Evolutionary conservation across 805 yeast species (phyloP), one percentile per base, ranked within the genome.

Genomic region (Spathaspora sp.): DNA sequence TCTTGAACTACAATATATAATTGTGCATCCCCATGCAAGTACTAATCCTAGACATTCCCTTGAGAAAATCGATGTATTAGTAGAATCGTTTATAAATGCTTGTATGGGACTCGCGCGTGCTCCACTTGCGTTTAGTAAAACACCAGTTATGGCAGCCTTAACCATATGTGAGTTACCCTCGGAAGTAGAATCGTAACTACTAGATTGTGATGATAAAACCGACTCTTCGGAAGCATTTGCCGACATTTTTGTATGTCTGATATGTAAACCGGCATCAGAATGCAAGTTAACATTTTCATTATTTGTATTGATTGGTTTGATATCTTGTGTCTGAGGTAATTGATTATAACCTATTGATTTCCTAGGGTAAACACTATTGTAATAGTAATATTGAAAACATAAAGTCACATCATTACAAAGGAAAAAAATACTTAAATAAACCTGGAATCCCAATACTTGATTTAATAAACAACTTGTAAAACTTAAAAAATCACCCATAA

Each of bases 1-100:
- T 55, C 98, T 77, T 2, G 97, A 87, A 10, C 83, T 72, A 44
- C 90, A 78, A 63, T 93, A 92, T 49, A 89, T 82, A 5, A 68
- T 58, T 0, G 96, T 88, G 55, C 96, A 89, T 2, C 77, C 58
- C 96, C 97, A 92, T 0, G 97, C 91, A 42, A 87, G 55, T 7
- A 60, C 40, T 28, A 62, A 31, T 1, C 68, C 70, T 5, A 60
- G 17, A 4, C 48, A 23, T 14, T 54, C 55, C 46, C 39, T 46
- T 1, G 31, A 32, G 11, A 18, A 35, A 2, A 14, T n/a, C 3
- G 40, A 35, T 9, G 26, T 23, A 11, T 47, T 19, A 10, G 38
- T 10, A 8, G 49, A 10, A 14, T 16, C 47, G 3, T 23, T n/a
- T 7, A 23, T 26, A 17, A 11, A 6, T 18, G 23, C 14, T 7